These are phyloP conservation scores for Curvularia spicifera DNA, from an alignment of 2,329 filamentous ascomycete genomes.

Conservation along the genomic window DNA sequence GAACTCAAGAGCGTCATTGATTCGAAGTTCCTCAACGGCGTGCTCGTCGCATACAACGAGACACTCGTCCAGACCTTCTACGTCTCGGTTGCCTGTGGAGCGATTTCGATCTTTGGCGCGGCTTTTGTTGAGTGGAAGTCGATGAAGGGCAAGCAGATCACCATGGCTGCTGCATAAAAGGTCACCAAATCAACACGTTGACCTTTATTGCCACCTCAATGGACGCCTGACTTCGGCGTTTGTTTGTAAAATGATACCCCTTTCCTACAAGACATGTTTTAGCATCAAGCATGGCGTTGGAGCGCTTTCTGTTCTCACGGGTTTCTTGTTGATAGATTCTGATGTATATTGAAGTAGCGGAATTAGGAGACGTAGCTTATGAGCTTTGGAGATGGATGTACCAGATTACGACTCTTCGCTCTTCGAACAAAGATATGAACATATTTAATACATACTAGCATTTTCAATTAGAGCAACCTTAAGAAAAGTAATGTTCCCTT, in stretches of 20 bases:
- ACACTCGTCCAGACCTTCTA: constrained; percentile 66
- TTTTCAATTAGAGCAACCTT: not conserved
- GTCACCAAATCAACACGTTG: not conserved
- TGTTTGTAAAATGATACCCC: constrained; percentile 11
- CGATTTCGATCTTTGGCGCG: constrained; percentile 62
- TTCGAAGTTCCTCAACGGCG: constrained; percentile 56
- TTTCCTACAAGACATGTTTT: not conserved
- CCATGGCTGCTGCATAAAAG: constrained; percentile 42
- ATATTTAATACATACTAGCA: not conserved
- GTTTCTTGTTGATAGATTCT: not conserved
- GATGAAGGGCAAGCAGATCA: constrained; percentile 65
- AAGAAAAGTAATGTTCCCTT: not conserved
- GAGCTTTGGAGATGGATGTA: not conserved
- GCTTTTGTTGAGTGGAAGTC: constrained; percentile 68
- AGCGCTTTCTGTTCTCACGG: not conserved
- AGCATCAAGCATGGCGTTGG: not conserved
- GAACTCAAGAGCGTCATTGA: constrained; percentile 59
- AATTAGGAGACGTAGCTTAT: not conserved
- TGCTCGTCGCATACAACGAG: constrained; percentile 69
- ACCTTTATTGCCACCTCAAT: not conserved
- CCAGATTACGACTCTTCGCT: constrained; percentile 15
- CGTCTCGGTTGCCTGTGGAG: constrained; percentile 63
- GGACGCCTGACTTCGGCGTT: not conserved
- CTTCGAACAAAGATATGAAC: not conserved
- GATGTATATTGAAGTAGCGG: not conserved